Evolutionary conservation across 208 protist genomes (phyloP).

Genomic region (Novymonas esmeraldas): DNA sequence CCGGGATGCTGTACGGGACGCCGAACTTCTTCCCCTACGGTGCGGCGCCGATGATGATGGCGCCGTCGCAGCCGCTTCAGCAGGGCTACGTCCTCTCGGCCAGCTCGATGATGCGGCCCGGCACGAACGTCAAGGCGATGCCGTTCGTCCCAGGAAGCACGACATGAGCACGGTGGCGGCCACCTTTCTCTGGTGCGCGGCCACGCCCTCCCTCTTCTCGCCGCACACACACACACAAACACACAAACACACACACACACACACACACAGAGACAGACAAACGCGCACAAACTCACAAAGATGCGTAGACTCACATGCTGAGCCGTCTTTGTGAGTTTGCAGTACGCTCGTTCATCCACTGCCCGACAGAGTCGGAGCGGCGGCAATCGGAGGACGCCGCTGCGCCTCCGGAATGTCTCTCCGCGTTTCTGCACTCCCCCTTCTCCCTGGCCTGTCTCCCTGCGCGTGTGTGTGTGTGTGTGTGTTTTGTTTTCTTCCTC

Average conservation of each 20-base stretch:
- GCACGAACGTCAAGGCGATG: constrained; percentile 72
- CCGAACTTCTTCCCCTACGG: constrained; percentile 31
- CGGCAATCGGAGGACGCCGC: not conserved
- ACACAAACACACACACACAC: not conserved
- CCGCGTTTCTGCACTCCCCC: not conserved
- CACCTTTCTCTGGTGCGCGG: too few species aligned
- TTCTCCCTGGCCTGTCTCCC: not conserved
- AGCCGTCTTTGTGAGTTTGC: too few species aligned
- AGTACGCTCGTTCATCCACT: too few species aligned
- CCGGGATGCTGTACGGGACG: constrained; percentile 23
- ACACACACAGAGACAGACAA: not conserved
- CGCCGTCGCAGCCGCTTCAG: constrained; percentile 26
- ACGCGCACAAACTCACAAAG: not conserved
- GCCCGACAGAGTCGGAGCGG: not conserved
- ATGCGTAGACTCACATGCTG: not conserved
- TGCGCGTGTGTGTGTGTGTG: not conserved
- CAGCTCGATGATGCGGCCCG: constrained; percentile 33
- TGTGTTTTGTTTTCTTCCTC: not conserved
- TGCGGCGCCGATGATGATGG: constrained; percentile 24
- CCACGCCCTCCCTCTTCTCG: too few species aligned
- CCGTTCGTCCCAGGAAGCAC: constrained; percentile 59
- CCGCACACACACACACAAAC: too few species aligned
- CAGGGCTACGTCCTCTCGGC: constrained; percentile 19
- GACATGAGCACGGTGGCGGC: constrained; percentile 3
- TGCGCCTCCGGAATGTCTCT: not conserved